A percentile compares a stretch with the other conserved stretches of the same genome.
Conservation (phyloP, 2,329 filamentous ascomycete species). For the Alternaria brassicae region DNA sequence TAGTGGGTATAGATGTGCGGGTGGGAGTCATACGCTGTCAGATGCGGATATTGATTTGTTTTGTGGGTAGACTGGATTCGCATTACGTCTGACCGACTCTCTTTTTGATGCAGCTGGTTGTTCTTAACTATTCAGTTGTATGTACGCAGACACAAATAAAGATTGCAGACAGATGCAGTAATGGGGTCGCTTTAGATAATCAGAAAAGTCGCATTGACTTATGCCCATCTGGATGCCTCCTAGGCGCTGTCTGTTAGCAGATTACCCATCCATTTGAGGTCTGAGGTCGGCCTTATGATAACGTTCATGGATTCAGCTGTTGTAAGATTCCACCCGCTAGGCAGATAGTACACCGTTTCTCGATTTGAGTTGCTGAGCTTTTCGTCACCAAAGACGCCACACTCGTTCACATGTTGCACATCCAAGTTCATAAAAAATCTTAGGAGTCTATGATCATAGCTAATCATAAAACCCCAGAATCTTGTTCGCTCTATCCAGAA, state of each 20-base stretch:
- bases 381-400: not conserved
- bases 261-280: not conserved
- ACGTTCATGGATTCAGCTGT: not conserved
- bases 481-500: constrained; percentile 62
- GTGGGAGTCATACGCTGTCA: constrained; percentile 50
- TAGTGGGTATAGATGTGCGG: constrained; percentile 68
- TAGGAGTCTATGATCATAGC: constrained; percentile 51
- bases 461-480: constrained; percentile 58
- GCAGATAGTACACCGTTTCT: not conserved
- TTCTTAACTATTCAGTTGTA: not conserved
- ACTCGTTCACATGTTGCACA: not conserved
- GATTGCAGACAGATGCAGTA: not conserved
- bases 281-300: not conserved
- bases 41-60: constrained; percentile 11
- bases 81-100: not conserved
- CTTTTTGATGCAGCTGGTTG: not conserved
- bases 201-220: not conserved
- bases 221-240: constrained; percentile 1
- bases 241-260: not conserved
- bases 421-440: constrained; percentile 16
- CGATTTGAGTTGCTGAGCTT: not conserved
- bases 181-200: not conserved
- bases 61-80: not conserved
- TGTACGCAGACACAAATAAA: not conserved
- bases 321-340: not conserved